Base-by-base conservation (phyloP, 2,329 filamentous ascomycete species). In the Aspergillus quadricinctus region DNA sequence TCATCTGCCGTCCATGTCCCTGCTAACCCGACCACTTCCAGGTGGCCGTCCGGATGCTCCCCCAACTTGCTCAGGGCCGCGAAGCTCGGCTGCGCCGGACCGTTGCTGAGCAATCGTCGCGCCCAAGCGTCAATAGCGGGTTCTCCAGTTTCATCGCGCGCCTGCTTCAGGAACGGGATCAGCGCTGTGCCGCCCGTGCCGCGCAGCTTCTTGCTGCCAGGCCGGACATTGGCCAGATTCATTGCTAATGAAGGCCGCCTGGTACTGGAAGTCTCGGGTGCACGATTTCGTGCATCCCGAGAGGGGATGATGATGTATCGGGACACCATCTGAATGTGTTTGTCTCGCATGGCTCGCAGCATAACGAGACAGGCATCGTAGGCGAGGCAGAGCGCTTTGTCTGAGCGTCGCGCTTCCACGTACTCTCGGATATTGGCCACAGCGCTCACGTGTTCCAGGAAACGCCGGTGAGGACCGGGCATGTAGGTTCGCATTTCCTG, bases 401-500 rank as follows among this genome's bases (percentile, higher is more conserved):
- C 82, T 41, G 78, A 75, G 4, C 70, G 78, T 69, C 82, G 83
- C 64, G 64, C 72, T 62, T 89, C 83, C 50, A 97, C 92, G 65
- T 88, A 97, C 19, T 88, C 81, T 29, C 91, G 89, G 64, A 99
- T 91, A 69, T 97, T 97, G 64, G 93, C 87, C 3, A 97, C 86
- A 17, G 79, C 79, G 50, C 84, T 81, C 11, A 97, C 87, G 60
- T 95, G 88, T 61, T 89, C 83, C 3, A 99, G 81, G 76, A 99
- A 99, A 43, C 89, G 87, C 3, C 92, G 88, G 69, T 99, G 94
- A 0, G 89, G 85, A 0, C 92, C 93, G 0, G 94, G 94, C 94
- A 99, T 99, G 76, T 99, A 99, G 48, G 84, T 84, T 57, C 93
- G 88, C 94, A 99, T 99, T 63, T 99, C 94, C 69, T 89, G 86